A percentile compares a stretch with the other conserved stretches of the same genome.
Evolutionary conservation across 2,329 filamentous ascomycete genomes (phyloP).

Genomic region (Curvularia hawaiiensis): DNA sequence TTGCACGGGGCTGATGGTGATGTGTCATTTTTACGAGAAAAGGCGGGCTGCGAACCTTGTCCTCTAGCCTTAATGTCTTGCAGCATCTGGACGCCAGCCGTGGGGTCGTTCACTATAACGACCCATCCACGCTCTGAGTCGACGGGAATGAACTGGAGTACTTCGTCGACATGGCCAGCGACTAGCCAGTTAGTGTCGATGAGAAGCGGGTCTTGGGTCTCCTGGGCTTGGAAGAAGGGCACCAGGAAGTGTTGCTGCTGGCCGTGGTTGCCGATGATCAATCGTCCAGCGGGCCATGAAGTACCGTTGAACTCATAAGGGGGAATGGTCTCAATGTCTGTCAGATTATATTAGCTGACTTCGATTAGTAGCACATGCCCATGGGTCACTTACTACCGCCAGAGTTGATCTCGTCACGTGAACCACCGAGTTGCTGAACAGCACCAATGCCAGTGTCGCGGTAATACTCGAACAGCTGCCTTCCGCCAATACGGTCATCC

Average conservation of each 20-base stretch:
- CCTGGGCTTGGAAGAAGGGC: slow-evolving; percentile 43
- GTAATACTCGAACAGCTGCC: slow-evolving; percentile 43
- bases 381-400: too few relatives aligned
- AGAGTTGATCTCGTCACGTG: slow-evolving; percentile 26
- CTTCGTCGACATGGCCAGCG: slow-evolving; percentile 45
- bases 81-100: not conserved
- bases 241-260: slow-evolving; percentile 27
- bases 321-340: slow-evolving; percentile 50
- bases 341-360: too few relatives aligned
- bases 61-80: not conserved
- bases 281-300: slow-evolving; percentile 26
- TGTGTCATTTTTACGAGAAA: slow-evolving; percentile 4
- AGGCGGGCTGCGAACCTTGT: not conserved
- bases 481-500: slow-evolving; percentile 32
- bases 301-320: slow-evolving; percentile 29
- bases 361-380: too few relatives aligned
- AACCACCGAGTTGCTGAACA: slow-evolving; percentile 33
- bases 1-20: not conserved
- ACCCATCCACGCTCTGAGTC: slow-evolving; percentile 1
- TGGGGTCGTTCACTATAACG: not conserved
- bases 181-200: slow-evolving; percentile 44
- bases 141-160: slow-evolving; percentile 42
- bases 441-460: slow-evolving; percentile 39
- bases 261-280: slow-evolving; percentile 26
- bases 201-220: slow-evolving; percentile 43